Evolutionary conservation across 768 basidiomycete species (phyloP).

Genomic region (Kwoniella sp.): DNA sequence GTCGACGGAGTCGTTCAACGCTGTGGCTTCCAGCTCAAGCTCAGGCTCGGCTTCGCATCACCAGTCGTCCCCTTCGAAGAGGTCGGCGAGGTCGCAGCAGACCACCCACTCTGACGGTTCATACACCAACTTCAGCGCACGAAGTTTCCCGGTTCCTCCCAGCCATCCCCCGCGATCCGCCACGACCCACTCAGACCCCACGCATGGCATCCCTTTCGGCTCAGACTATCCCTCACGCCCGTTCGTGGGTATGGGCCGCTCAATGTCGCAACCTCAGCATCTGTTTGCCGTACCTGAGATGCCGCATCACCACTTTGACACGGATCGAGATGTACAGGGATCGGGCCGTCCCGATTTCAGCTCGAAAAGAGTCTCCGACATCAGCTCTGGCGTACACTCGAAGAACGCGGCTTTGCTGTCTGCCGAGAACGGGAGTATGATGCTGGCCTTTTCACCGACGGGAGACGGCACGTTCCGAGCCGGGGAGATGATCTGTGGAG

Average conservation of each 20-base stretch:
- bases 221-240: neutral
- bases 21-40: neutral
- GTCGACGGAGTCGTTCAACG: neutral
- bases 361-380: constrained; percentile 27
- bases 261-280: constrained; percentile 10
- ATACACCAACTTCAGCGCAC: neutral
- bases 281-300: constrained; percentile 5
- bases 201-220: neutral
- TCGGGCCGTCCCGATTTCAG: neutral
- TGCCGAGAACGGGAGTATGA: constrained; percentile 35
- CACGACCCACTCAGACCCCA: constrained; percentile 13
- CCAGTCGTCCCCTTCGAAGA: constrained; percentile 5
- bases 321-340: too few relatives aligned
- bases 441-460: constrained; percentile 34
- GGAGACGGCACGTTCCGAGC: constrained; percentile 23
- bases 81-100: neutral
- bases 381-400: constrained; percentile 32
- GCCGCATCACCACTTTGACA: too few relatives aligned
- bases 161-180: constrained; percentile 8
- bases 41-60: neutral
- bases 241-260: constrained; percentile 12
- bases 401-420: constrained; percentile 31
- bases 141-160: constrained; percentile 11
- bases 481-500: constrained; percentile 23
- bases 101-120: neutral